Evolutionary conservation across 2,329 filamentous ascomycete genomes (phyloP), one percentile per base, ranked within the genome.

Genomic region (Endoconidiophora polonica): DNA sequence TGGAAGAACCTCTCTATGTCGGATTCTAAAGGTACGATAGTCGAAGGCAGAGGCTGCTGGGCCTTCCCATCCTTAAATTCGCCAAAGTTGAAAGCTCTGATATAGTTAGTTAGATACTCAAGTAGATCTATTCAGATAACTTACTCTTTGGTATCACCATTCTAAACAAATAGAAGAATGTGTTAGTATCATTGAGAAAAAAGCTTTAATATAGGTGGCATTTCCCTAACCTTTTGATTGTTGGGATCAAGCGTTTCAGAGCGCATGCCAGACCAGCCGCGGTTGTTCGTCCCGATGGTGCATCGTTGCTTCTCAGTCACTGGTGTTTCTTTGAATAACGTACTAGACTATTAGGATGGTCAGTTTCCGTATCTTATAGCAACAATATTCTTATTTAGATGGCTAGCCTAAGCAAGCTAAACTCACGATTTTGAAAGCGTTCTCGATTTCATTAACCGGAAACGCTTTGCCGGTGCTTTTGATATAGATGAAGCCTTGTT

Each of bases 401-500:
- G n/a, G 6, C 29, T 3, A 29, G 10, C 12, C 41, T 10, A 43
- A 5, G 4, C 16, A 1, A 38, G 14, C 20, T 6, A 10, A 5
- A 58, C 65, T 57, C 68, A 91, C 87, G 60, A 94, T 63, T 12
- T 72, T 66, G 67, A 95, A 96, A 6, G 83, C 80, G 42, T 70
- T 67, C 7, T 83, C 72, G 39, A 95, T 77, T 48, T 80, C 74
- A 24, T 72, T 65, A 0, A 72, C 65, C 0, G 81, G 68, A 44
- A 95, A 85, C 54, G 82, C 77, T 10, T 71, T 69, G 41, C 79
- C 81, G 20, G 77, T 73, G 59, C 86, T 88, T 60, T 79, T 81
- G 59, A 96, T 79, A 62, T 91, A 96, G 54, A 95, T 76, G 64
- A 96, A 96, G 54, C 90, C 90, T 65, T 87, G 82, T 49, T 81